A percentile compares a stretch with the other conserved stretches of the same genome.
These are phyloP conservation scores for Elaeagnus macrophylla DNA, from an alignment of 306 rosid species.

Conservation along the genomic window DNA sequence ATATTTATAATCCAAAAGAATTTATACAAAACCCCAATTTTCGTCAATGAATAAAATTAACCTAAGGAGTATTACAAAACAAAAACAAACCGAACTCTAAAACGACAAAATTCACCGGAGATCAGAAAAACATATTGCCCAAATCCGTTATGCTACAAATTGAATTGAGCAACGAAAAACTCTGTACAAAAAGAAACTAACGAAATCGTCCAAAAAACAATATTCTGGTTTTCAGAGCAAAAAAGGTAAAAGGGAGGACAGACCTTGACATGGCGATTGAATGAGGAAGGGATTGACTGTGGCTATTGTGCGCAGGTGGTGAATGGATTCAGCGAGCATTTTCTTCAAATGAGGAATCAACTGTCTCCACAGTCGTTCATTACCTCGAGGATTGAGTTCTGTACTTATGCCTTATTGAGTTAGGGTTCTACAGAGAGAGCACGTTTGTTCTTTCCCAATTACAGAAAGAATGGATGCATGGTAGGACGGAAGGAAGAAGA, in stretches of 20 bases:
- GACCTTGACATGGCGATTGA: constrained; percentile 48
- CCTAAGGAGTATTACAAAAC: too few relatives aligned
- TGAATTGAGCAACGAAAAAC: too few relatives aligned
- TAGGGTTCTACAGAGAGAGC: too few relatives aligned
- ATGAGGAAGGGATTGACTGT: constrained; percentile 14
- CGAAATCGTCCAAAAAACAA: not conserved
- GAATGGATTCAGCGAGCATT: constrained; percentile 26
- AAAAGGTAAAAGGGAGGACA: not conserved
- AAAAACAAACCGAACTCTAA: too few relatives aligned
- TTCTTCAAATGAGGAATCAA: constrained; percentile 16
- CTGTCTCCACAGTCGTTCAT: constrained; percentile 3
- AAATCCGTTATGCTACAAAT: not conserved
- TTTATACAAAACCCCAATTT: too few relatives aligned
- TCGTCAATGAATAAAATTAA: too few relatives aligned
- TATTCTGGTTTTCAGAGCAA: not conserved
- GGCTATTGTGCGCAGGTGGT: constrained; percentile 17
- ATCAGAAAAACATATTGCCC: not conserved
- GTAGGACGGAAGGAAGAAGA: too few relatives aligned
- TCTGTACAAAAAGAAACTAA: not conserved
- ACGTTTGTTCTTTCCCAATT: not conserved
- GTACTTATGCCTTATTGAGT: not conserved
- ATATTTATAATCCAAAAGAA: too few relatives aligned
- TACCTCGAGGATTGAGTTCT: not conserved
- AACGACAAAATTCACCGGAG: not conserved
- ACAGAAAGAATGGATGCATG: too few relatives aligned